phyloP scores from a whole-genome alignment of 176 grass and related monocot species.

The Bromus sterilis region DNA sequence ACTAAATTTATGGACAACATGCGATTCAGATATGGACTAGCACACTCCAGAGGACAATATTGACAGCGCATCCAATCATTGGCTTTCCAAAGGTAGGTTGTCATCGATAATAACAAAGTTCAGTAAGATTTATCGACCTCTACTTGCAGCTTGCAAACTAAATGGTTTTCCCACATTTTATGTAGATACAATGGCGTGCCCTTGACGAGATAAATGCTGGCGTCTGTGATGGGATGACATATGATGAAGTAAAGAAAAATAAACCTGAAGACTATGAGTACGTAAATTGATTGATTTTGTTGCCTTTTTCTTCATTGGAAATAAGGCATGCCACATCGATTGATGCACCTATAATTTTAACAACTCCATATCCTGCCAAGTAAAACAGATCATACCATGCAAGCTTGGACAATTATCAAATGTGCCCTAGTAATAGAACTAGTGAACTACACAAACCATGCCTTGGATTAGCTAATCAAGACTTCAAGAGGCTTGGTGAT shows the following conservation, averaged over 20 bases:
- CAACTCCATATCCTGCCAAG: neutral
- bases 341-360: neutral
- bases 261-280: conserved; percentile 97
- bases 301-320: neutral
- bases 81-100: conserved; percentile 92
- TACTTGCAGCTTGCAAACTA: conserved; percentile 3
- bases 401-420: neutral
- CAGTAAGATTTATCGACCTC: conserved; percentile 2
- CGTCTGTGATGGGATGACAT: conserved; percentile 95
- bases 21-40: conserved; percentile 93
- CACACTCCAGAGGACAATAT: conserved; percentile 94
- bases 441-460: neutral
- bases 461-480: neutral
- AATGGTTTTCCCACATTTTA: conserved; percentile 21
- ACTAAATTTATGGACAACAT: conserved; percentile 4
- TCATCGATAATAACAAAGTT: conserved; percentile 4
- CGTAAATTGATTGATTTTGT: conserved; percentile 16
- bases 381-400: neutral
- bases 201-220: conserved; percentile 97
- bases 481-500: neutral
- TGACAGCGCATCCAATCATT: conserved; percentile 80
- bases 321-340: neutral
- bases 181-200: conserved; percentile 99
- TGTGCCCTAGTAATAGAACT: neutral
- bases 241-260: conserved; percentile 94